Evolutionary conservation across 345 rosid species (phyloP), one percentile per base, ranked within the genome.

Genomic region (Eucalyptus sideroxylon): DNA sequence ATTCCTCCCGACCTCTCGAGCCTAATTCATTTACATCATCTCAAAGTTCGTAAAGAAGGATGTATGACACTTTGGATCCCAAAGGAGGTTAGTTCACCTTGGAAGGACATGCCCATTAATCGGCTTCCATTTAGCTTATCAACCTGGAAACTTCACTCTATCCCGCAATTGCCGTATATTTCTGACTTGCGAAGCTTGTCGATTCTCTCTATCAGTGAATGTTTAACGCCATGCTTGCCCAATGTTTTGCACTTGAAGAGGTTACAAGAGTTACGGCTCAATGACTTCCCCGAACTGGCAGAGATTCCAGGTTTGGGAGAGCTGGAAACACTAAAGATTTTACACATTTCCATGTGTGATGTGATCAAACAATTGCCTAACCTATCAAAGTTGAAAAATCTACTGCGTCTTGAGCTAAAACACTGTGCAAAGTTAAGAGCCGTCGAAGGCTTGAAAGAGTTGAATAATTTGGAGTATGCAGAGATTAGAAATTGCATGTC

Each of bases 291-390:
- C 6, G 8, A 15, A 31, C 11, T 67, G 5, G 40, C 6, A 0
- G 23, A n/a, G 11, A 8, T 67, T 67, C 77, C 40, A 8, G 77
- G 77, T 67, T 16, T 67, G 40, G 40, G 40, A 1, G 19, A 67
- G 1, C 11, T 67, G 40, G 77, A 67, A n/a, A 4, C 40, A 15
- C 40, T 67, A 11, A 30, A 16, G 40, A 8, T 67, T 67, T 0
- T 67, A 7, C 19, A 9, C 40, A n/a, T 67, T 15, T 0, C 2
- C 6, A 4, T 1, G 6, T 16, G 77, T n/a, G 16, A 4, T n/a
- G 40, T 15, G 77, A 67, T 67, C 11, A 3, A 7, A n/a, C 40
- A n/a, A 67, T 67, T n/a, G 21, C 77, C 77, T n/a, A 16, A 67
- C 5, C 40, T 67, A 3, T 67, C 40, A 3, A 67, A 67, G 40